phyloP scores from a whole-genome alignment of 1,284 basidiomycete genomes.

The Singerocomus inundabilis region DNA sequence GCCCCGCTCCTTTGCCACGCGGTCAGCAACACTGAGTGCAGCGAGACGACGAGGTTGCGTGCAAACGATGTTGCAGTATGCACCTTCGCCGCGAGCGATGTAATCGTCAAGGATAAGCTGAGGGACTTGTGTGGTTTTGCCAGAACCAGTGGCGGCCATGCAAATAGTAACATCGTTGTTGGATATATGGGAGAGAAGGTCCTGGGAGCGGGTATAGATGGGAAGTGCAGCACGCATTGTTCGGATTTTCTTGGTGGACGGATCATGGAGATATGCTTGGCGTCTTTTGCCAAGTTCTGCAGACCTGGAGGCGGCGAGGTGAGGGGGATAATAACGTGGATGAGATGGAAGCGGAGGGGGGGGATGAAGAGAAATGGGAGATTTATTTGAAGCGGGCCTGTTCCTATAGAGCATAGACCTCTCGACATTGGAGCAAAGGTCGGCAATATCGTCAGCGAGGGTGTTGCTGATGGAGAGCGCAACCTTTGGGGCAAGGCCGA shows the following conservation, averaged over 20 bases:
- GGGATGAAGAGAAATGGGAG: not conserved
- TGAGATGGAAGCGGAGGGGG: conserved; percentile 9
- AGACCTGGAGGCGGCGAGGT: conserved; percentile 51
- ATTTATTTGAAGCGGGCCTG: conserved; percentile 35
- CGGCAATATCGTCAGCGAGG: conserved; percentile 74
- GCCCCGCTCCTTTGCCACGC: conserved; percentile 89
- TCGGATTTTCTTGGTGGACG: conserved; percentile 67
- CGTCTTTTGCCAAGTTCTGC: conserved; percentile 53
- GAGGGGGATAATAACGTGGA: conserved; percentile 18
- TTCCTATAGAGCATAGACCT: conserved; percentile 51
- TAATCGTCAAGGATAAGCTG: conserved; percentile 89
- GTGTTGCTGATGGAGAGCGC: conserved; percentile 67
- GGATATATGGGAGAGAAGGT: conserved; percentile 70
- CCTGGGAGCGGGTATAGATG: conserved; percentile 65
- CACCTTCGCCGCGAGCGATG: conserved; percentile 78
- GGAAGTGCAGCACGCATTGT: conserved; percentile 68
- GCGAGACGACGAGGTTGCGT: conserved; percentile 94
- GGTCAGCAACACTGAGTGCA: conserved; percentile 90
- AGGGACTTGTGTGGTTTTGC: conserved; percentile 95
- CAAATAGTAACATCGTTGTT: conserved; percentile 88
- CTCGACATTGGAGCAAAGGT: conserved; percentile 69
- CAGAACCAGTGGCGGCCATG: conserved; percentile 95
- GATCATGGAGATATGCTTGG: conserved; percentile 63
- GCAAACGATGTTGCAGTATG: conserved; percentile 88
- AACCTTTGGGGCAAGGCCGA: conserved; percentile 72